Evolutionary conservation across 768 basidiomycete genomes (phyloP).

Genomic region (Serendipita sp.): DNA sequence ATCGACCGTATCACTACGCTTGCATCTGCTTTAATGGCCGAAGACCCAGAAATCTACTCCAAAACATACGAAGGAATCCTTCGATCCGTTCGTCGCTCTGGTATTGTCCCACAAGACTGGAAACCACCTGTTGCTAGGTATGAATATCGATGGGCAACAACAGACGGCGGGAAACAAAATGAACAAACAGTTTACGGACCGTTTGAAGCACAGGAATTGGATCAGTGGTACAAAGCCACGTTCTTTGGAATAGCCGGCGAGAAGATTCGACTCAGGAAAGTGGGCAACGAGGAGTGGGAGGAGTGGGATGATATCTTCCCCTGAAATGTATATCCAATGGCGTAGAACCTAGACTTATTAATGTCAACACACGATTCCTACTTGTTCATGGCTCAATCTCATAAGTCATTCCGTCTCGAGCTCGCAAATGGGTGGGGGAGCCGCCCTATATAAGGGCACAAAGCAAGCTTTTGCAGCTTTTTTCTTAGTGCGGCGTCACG

Average conservation of each 20-base stretch:
- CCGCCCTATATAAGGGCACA: no score
- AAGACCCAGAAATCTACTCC: conserved; percentile 73
- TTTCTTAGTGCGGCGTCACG: conserved; percentile 6
- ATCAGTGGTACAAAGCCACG: conserved; percentile 57
- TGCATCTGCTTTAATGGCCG: conserved; percentile 76
- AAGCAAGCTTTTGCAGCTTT: not conserved
- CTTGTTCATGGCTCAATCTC: no score
- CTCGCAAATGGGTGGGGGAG: no score
- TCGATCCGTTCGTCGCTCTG: conserved; percentile 53
- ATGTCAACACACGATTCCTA: no score
- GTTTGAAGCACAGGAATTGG: conserved; percentile 64
- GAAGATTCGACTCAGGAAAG: conserved; percentile 53
- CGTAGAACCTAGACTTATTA: not conserved
- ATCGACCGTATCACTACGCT: conserved; percentile 73
- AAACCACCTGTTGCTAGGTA: conserved; percentile 54
- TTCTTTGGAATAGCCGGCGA: conserved; percentile 71
- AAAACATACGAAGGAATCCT: conserved; percentile 76
- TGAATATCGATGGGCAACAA: conserved; percentile 64
- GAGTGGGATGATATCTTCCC: conserved; percentile 48
- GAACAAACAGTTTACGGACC: conserved; percentile 53
- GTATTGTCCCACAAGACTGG: conserved; percentile 53
- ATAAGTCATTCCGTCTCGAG: no score
- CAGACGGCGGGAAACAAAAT: conserved; percentile 21
- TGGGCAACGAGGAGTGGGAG: conserved; percentile 50
- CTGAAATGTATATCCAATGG: conserved; percentile 10